Conservation (phyloP, 352 stramenopile genomes). For the Pythium myriotylum region DNA sequence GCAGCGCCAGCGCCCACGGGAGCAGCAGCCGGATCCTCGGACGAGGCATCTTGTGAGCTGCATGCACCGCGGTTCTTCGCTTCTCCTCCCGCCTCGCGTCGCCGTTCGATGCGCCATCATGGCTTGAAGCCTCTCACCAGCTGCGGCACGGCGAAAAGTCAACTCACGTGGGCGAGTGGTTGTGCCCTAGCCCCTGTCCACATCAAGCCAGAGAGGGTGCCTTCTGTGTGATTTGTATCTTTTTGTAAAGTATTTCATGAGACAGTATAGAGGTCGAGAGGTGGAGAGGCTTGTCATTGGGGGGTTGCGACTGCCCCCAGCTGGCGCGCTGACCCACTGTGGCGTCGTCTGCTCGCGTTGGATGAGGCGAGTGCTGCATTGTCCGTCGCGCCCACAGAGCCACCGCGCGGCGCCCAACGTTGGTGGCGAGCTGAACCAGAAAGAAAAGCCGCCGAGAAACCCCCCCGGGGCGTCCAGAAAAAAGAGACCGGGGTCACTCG, state of each 20-base stretch:
- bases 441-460: no score
- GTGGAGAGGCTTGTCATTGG: slow-evolving; percentile 1
- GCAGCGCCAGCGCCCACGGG: neutral
- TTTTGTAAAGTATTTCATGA: neutral
- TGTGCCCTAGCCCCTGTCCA: slow-evolving; percentile 4
- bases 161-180: neutral
- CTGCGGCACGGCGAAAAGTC: neutral
- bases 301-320: slow-evolving; percentile 3
- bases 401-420: no score
- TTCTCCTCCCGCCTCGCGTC: neutral
- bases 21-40: neutral
- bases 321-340: slow-evolving; percentile 2
- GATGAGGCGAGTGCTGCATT: no score
- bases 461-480: no score
- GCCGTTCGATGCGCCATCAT: slow-evolving; percentile 13
- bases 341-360: neutral
- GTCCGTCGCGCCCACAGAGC: no score
- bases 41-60: neutral
- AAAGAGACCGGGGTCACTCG: no score
- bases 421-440: no score
- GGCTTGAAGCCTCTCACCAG: slow-evolving; percentile 3
- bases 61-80: neutral
- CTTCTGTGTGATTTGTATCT: neutral
- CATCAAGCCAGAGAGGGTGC: no score
- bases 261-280: neutral